Conservation (phyloP, 73 alveolate genomes). For the Paramecium biaurelia region DNA sequence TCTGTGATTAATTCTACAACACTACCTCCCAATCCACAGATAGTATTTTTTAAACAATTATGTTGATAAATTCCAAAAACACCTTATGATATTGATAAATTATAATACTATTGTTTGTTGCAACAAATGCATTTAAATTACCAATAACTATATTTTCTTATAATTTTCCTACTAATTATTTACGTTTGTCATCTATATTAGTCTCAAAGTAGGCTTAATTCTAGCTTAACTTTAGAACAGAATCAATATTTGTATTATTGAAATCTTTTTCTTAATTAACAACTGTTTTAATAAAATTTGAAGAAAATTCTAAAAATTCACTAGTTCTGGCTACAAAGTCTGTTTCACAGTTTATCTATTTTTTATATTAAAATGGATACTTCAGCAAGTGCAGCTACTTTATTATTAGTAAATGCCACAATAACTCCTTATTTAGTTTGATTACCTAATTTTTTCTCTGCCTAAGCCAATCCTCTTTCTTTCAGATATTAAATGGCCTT, state of each 20-base stretch:
- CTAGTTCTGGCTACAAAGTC: conserved; percentile 46
- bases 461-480: conserved; percentile 1
- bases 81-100: neutral
- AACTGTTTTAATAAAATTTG: neutral
- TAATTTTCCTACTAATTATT: neutral
- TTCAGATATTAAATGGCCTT: neutral
- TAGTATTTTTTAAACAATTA: neutral
- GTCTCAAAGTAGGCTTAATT: neutral
- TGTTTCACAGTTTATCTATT: conserved; percentile 46
- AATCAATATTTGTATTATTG: neutral
- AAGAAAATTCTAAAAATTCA: conserved; percentile 14
- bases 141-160: neutral
- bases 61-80: conserved; percentile 16
- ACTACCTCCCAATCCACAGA: conserved; percentile 16
- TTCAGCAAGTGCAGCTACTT: conserved; percentile 15
- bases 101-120: neutral
- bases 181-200: neutral
- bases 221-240: neutral
- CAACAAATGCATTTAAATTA: neutral
- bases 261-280: neutral
- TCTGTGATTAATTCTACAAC: neutral
- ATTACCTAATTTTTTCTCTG: conserved; percentile 11
- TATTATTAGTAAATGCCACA: neutral
- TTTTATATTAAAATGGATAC: no score
- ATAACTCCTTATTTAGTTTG: conserved; percentile 24